phyloP scores from a whole-genome alignment of 352 stramenopile species.

The Globisporangium nunn region DNA sequence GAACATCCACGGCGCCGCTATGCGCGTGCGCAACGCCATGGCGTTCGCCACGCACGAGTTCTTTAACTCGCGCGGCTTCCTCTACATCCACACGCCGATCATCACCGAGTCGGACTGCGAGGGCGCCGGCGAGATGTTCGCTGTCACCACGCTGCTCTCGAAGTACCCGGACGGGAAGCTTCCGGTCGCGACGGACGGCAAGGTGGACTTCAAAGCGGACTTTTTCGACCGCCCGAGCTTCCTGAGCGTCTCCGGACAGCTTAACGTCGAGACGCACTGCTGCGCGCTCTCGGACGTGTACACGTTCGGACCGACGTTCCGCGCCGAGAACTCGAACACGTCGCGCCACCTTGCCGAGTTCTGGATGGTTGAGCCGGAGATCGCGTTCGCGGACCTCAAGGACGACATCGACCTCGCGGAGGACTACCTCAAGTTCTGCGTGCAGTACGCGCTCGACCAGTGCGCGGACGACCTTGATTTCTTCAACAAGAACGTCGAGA shows the following conservation, averaged over 20 bases:
- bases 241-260: conserved; percentile 95
- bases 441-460: conserved; percentile 90
- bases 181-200: conserved; percentile 38
- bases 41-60: conserved; percentile 92
- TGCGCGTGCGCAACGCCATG: conserved; percentile 91
- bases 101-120: conserved; percentile 97
- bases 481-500: conserved; percentile 92
- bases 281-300: conserved; percentile 89
- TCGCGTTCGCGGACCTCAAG: conserved; percentile 84
- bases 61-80: conserved; percentile 90
- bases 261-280: conserved; percentile 94
- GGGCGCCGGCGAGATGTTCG: conserved; percentile 96
- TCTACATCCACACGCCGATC: conserved; percentile 94
- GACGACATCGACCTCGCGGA: conserved; percentile 95
- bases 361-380: conserved; percentile 97
- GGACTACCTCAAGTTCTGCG: conserved; percentile 94
- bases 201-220: conserved; percentile 89
- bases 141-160: conserved; percentile 88
- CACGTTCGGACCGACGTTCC: conserved; percentile 99
- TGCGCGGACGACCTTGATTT: conserved; percentile 91
- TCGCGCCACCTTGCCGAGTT: conserved; percentile 97
- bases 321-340: conserved; percentile 98
- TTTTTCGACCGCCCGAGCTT: conserved; percentile 87
- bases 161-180: conserved; percentile 72
- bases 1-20: conserved; percentile 88